Conservation (phyloP, 169 alveolate species). For the Plasmodium gaboni region DNA sequence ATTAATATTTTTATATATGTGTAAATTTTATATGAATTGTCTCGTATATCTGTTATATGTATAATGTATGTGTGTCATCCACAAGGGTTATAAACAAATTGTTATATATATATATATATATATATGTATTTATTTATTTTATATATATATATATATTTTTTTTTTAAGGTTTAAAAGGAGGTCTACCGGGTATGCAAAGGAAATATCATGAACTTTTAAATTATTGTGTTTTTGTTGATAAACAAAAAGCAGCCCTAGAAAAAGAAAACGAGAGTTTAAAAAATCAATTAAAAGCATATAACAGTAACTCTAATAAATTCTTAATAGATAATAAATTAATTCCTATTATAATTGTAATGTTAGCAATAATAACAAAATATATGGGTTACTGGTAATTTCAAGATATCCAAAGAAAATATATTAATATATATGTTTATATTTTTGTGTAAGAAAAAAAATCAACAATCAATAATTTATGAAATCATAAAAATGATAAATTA, state of each 20-base stretch:
- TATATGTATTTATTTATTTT: not conserved
- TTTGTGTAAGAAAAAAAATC: not conserved
- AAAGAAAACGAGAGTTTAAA: slow-evolving; percentile 86
- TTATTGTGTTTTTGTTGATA: slow-evolving; percentile 90
- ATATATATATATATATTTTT: not conserved
- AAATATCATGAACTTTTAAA: slow-evolving; percentile 90
- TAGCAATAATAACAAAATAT: slow-evolving; percentile 63
- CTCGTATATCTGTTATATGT: not conserved
- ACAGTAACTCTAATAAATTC: slow-evolving; percentile 43
- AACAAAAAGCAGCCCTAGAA: slow-evolving; percentile 84
- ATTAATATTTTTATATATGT: too few species aligned
- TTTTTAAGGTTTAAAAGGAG: slow-evolving; percentile 81
- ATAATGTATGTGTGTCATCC: not conserved
- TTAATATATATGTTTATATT: slow-evolving; percentile 1
- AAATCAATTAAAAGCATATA: slow-evolving; percentile 70
- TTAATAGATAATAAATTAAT: slow-evolving; percentile 53
- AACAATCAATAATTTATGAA: too few species aligned
- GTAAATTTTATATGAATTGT: not conserved
- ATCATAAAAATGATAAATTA: too few species aligned
- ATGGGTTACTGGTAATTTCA: slow-evolving; percentile 69
- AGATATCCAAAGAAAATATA: not conserved
- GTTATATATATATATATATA: not conserved
- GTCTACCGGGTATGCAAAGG: slow-evolving; percentile 76
- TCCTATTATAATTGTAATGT: slow-evolving; percentile 52
- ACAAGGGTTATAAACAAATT: not conserved